Percentiles rank a stretch among this genome's conserved stretches.
Conservation (phyloP, 83 land plant species). For the Thuja plicata region DNA sequence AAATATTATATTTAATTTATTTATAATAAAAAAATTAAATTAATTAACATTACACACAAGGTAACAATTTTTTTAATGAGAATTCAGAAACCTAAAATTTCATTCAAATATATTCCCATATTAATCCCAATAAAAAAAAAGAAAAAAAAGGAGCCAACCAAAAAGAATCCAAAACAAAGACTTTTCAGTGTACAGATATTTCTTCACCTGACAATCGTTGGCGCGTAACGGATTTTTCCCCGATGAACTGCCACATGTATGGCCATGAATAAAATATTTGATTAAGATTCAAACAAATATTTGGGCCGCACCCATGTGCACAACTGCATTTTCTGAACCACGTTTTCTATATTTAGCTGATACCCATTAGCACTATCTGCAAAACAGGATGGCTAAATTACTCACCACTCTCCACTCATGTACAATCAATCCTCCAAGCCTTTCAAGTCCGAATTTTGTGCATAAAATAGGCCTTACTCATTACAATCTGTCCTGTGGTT, state of each 20-base stretch:
- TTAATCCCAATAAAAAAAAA: no score
- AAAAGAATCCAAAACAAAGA: no score
- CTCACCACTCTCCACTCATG: background rate
- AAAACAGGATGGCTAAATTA: constrained; percentile 6
- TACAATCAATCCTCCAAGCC: background rate
- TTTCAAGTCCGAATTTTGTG: background rate
- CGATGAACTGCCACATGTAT: background rate
- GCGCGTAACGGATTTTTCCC: background rate
- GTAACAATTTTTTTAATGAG: no score
- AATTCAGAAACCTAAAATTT: no score
- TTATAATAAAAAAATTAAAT: no score
- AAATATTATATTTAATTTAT: no score
- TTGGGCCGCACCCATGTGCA: background rate
- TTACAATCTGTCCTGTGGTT: background rate
- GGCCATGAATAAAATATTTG: background rate
- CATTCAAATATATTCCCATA: no score
- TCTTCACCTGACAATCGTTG: background rate
- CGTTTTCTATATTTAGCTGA: constrained; percentile 3
- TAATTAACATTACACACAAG: no score
- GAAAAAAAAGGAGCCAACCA: no score
- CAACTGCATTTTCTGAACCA: background rate
- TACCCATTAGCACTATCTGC: background rate
- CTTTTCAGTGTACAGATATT: background rate
- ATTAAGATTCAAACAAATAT: background rate
- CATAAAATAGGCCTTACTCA: background rate